Evolutionary conservation across 179 eudicot genomes (phyloP), one percentile per base, ranked within the genome.

Genomic region (Silene vulgaris): DNA sequence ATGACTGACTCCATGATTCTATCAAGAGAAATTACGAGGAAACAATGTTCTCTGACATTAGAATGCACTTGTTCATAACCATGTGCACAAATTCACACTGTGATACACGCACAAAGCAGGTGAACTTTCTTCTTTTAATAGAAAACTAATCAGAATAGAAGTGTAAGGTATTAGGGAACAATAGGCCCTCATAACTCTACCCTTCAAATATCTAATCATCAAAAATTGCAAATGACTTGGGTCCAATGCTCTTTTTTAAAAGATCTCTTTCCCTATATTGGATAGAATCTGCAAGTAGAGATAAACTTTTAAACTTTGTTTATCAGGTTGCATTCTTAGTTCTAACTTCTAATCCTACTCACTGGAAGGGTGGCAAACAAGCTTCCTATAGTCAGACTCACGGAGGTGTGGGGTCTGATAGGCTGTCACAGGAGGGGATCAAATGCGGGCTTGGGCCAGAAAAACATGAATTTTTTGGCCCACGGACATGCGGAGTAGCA

Each of bases 81-180:
- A 43, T 14, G 45, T 20, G 57, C 32, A 69, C 57, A 45, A 69
- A 69, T 13, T 54, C 30, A 69, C 59, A 43, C 21, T 23, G 50
- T 68, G 59, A 43, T 69, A 69, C 48, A 68, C 16, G 54, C 14
- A 68, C 50, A 68, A 67, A 68, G n/a, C 54, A 68, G 29, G n/a
- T 23, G 17, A 19, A 68, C 48, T 45, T 32, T 67, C 20, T 40
- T 67, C 50, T 35, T 64, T 26, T 30, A 45, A 8, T 14, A 26
- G 40, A 64, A 12, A 64, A 29, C n/a, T 12, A 64, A 29, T 28
- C 43, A 64, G n/a, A 64, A 64, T 64, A 23, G 16, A 63, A 23
- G 17, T 8, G 17, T 9, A 29, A 4, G 13, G 19, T 13, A 64
- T 64, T 64, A 35, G 57, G 11, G 30, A 20, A 20, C 56, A 40